Conservation (phyloP, 768 basidiomycete genomes). For the Pleurotus eryngii region DNA sequence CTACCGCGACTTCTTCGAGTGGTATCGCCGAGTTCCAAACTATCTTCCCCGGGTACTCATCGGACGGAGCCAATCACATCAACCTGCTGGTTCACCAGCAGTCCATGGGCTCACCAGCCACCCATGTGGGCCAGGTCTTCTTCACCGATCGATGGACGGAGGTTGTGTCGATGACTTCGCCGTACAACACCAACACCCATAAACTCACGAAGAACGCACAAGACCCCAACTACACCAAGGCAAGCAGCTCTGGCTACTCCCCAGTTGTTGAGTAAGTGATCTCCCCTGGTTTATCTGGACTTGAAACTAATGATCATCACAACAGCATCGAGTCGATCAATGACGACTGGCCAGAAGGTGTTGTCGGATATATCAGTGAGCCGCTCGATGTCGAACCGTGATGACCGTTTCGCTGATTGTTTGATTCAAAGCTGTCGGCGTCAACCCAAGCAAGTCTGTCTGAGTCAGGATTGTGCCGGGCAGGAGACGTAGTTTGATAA, state of each 20-base stretch:
- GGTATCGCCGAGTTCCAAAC: conserved; percentile 38
- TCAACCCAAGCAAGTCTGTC: conserved; percentile 18
- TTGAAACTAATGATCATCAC: not conserved
- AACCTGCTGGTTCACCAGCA: conserved; percentile 31
- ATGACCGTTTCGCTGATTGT: not conserved
- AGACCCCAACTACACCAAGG: conserved; percentile 24
- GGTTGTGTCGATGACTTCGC: conserved; percentile 21
- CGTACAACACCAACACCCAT: conserved; percentile 29
- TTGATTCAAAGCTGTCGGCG: conserved; percentile 20
- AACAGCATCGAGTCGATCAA: conserved; percentile 22
- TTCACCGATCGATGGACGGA: conserved; percentile 35
- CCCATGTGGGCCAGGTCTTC: conserved; percentile 36
- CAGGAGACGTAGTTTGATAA: not conserved
- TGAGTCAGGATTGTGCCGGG: not conserved
- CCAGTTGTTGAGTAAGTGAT: conserved; percentile 24
- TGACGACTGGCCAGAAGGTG: conserved; percentile 28
- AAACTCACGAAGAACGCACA: conserved; percentile 24
- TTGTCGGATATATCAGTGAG: conserved; percentile 25
- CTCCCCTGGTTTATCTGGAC: not conserved
- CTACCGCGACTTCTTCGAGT: conserved; percentile 24
- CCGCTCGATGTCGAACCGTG: not conserved
- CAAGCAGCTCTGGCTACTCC: conserved; percentile 21
- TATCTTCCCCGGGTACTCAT: conserved; percentile 33
- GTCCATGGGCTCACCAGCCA: conserved; percentile 20
- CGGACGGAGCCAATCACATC: conserved; percentile 33